Evolutionary conservation across 768 basidiomycete species (phyloP), one percentile per base, ranked within the genome.

Genomic region (Obba rivulosa): DNA sequence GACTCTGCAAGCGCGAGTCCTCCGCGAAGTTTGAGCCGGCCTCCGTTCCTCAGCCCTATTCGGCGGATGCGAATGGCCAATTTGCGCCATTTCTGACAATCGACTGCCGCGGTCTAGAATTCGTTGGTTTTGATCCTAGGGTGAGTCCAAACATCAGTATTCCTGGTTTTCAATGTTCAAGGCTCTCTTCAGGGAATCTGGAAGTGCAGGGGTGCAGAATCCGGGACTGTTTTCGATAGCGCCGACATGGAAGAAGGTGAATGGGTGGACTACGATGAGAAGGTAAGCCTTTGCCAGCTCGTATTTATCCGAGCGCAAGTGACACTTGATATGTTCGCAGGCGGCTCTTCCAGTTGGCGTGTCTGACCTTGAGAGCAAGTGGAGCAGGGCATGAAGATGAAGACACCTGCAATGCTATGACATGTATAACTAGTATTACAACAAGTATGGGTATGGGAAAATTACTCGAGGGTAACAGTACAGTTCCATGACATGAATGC

Each of bases 191-290:
- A 93, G 88, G 92, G 92, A 0, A 66, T 57, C 1, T 95, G 92
- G 92, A 79, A 74, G 58, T 90, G 87, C 56, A 71, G 72, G 37
- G 92, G 92, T 7, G 62, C 61, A 3, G 76, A 73, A 34, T 73
- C 72, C 1, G 76, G 77, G 5, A 77, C 77, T 0, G 46, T 62
- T 3, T 93, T 93, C 59, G 41, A 68, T 8, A 80, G 89, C 2
- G 74, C 89, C n/a, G 81, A 84, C 25, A 68, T 90, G 36, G 64
- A 63, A 1, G 80, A 84, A 22, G 78, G 73, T 3, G 81, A 83
- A 62, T 95, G 92, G 92, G 78, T 73, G 11, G 92, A 93, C 57
- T 95, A 95, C 56, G 92, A 95, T 56, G 92, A 95, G 64, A 91
- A 92, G 77, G 92, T 85, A 52, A 38, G 67, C 18, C 49, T 42